These are phyloP conservation scores for Capsicum baccatum DNA, from an alignment of 257 asterid species.

Conservation along the genomic window DNA sequence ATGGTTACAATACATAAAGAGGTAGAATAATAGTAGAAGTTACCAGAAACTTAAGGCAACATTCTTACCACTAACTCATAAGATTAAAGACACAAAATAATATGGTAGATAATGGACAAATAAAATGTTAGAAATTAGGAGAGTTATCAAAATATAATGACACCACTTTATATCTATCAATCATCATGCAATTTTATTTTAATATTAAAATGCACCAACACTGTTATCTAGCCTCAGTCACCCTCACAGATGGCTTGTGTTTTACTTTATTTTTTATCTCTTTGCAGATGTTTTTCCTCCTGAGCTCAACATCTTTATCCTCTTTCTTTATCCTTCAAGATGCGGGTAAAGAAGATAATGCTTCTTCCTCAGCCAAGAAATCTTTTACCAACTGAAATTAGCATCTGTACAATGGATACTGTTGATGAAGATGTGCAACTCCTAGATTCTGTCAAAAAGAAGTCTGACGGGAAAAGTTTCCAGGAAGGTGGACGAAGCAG, in stretches of 20 bases:
- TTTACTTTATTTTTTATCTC: not conserved
- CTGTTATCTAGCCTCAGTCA: not conserved
- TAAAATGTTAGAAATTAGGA: too few relatives aligned
- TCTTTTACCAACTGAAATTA: conserved; percentile 27
- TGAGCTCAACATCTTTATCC: not conserved
- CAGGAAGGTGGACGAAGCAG: conserved; percentile 12
- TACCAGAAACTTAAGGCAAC: too few relatives aligned
- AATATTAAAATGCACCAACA: too few relatives aligned
- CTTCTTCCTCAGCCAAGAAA: conserved; percentile 23
- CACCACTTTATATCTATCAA: too few relatives aligned
- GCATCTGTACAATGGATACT: not conserved
- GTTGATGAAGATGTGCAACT: conserved; percentile 20
- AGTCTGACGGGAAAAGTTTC: not conserved
- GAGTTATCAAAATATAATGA: too few relatives aligned
- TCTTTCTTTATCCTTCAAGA: conserved; percentile 26
- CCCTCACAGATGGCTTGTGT: not conserved
- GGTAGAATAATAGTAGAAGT: too few relatives aligned
- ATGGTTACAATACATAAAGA: too few relatives aligned
- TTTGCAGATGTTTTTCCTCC: conserved; percentile 42
- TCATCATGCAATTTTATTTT: too few relatives aligned
- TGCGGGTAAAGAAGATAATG: conserved; percentile 22
- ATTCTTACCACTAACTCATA: too few relatives aligned
- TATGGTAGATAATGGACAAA: too few relatives aligned
- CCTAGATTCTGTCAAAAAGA: not conserved
- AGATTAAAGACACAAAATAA: too few relatives aligned